A percentile compares a stretch with the other conserved stretches of the same genome.
Conservation (phyloP, 1,139 yeast species). For the Hanseniaspora gamundiae region DNA sequence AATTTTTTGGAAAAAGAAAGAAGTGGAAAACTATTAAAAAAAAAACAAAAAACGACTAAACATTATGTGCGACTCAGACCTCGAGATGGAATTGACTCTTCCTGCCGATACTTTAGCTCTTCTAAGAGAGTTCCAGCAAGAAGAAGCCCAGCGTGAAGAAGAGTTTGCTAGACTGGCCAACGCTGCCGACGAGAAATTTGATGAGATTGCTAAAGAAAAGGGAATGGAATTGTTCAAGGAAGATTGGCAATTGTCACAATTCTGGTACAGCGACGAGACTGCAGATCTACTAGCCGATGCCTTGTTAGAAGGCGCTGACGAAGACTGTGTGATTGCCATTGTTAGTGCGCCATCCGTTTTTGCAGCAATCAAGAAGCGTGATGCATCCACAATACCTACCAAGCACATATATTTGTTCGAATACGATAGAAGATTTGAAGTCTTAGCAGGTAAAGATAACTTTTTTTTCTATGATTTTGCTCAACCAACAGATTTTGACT, state of each 20-base stretch:
- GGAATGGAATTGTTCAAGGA: conserved; percentile 65
- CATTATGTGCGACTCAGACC: conserved; percentile 13
- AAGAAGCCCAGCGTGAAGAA: conserved; percentile 48
- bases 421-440: conserved; percentile 60
- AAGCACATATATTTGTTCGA: conserved; percentile 63
- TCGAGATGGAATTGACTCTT: conserved; percentile 28
- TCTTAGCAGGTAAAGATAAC: conserved; percentile 54
- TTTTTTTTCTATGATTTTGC: conserved; percentile 70
- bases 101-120: conserved; percentile 72
- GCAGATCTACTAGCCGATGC: conserved; percentile 58
- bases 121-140: conserved; percentile 54
- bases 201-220: conserved; percentile 21
- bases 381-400: conserved; percentile 45
- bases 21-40: no score
- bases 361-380: conserved; percentile 57
- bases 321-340: conserved; percentile 55
- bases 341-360: conserved; percentile 89
- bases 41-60: conserved; percentile 2
- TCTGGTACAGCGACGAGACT: conserved; percentile 73
- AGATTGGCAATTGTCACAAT: conserved; percentile 90
- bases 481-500: conserved; percentile 52
- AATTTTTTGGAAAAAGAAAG: no score
- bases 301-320: conserved; percentile 62
- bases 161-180: conserved; percentile 46
- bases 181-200: conserved; percentile 40